Conservation (phyloP, 2,329 filamentous ascomycete species). For the Exophiala dermatitidis region DNA sequence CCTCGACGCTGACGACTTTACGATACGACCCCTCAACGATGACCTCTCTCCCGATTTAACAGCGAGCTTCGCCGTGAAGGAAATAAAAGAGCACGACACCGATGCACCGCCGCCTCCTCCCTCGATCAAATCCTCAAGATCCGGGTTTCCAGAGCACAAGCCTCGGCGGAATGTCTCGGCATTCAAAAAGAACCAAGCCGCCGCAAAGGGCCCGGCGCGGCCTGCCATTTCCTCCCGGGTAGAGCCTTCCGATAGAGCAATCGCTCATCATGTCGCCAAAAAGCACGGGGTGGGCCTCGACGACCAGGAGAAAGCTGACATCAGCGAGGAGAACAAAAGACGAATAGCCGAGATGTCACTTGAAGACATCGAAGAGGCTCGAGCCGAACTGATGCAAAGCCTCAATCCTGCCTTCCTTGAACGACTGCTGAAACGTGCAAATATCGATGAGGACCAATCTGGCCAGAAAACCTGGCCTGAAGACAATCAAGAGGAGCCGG, state of each 20-base stretch:
- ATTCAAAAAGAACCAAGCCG: slow-evolving; percentile 64
- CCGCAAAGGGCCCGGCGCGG: slow-evolving; percentile 9
- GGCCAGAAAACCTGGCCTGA: slow-evolving; percentile 12
- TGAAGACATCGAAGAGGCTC: slow-evolving; percentile 72
- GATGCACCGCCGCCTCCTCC: slow-evolving; percentile 36
- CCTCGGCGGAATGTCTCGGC: slow-evolving; percentile 65
- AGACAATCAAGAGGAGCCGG: slow-evolving; percentile 1
- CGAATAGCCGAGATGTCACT: slow-evolving; percentile 70
- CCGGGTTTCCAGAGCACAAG: slow-evolving; percentile 84
- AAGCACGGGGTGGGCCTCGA: slow-evolving; percentile 30
- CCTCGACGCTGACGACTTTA: slow-evolving; percentile 46
- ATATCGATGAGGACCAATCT: slow-evolving; percentile 54
- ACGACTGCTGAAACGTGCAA: slow-evolving; percentile 66
- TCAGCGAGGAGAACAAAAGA: slow-evolving; percentile 74
- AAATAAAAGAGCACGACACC: slow-evolving; percentile 69
- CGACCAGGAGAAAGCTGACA: slow-evolving; percentile 57
- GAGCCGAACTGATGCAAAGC: slow-evolving; percentile 69
- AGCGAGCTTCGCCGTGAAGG: slow-evolving; percentile 51
- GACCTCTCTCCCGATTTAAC: slow-evolving; percentile 24
- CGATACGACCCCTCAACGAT: slow-evolving; percentile 29
- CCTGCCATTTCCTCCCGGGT: slow-evolving; percentile 19
- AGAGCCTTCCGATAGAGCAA: slow-evolving; percentile 23
- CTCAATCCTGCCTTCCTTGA: slow-evolving; percentile 71
- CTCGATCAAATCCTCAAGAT: slow-evolving; percentile 56
- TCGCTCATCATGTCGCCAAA: slow-evolving; percentile 21